These are phyloP conservation scores for Crithidia brevicula DNA, from an alignment of 208 protist species.

Conservation along the genomic window DNA sequence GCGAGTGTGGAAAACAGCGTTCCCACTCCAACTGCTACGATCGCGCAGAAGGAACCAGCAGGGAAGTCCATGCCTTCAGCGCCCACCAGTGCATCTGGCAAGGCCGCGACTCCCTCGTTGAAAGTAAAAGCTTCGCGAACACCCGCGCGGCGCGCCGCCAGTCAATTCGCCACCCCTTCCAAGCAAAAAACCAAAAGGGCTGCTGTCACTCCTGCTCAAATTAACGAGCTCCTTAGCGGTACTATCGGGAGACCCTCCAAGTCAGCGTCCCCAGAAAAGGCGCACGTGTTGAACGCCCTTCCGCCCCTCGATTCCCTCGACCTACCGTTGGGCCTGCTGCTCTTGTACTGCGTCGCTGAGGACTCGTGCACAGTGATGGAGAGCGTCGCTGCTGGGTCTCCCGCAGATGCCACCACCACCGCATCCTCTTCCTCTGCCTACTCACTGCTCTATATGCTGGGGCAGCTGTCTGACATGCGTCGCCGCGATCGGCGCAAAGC, in stretches of 20 bases:
- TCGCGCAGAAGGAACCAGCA: too few species aligned
- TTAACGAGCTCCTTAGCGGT: conserved; percentile 12
- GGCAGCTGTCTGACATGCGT: conserved; percentile 27
- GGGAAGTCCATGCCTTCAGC: not conserved
- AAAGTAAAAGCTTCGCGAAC: not conserved
- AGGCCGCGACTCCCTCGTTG: not conserved
- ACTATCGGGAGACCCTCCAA: not conserved
- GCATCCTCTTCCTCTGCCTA: conserved; percentile 10
- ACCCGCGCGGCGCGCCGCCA: not conserved
- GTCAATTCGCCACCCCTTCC: not conserved
- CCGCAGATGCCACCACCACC: not conserved
- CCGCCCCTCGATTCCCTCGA: conserved; percentile 35
- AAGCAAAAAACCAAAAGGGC: conserved; percentile 6
- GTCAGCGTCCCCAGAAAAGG: not conserved
- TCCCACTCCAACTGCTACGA: too few species aligned
- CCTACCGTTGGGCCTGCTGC: conserved; percentile 45
- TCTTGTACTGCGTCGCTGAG: conserved; percentile 58
- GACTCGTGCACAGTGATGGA: conserved; percentile 16
- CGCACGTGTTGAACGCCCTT: not conserved
- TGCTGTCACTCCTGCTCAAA: not conserved
- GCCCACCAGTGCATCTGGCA: not conserved
- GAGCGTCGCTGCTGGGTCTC: not conserved
- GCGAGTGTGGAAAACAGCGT: too few species aligned
- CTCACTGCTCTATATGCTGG: conserved; percentile 36
- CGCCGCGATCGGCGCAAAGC: conserved; percentile 20